Conservation (phyloP, 306 rosid species). For the Pyrus communis region DNA sequence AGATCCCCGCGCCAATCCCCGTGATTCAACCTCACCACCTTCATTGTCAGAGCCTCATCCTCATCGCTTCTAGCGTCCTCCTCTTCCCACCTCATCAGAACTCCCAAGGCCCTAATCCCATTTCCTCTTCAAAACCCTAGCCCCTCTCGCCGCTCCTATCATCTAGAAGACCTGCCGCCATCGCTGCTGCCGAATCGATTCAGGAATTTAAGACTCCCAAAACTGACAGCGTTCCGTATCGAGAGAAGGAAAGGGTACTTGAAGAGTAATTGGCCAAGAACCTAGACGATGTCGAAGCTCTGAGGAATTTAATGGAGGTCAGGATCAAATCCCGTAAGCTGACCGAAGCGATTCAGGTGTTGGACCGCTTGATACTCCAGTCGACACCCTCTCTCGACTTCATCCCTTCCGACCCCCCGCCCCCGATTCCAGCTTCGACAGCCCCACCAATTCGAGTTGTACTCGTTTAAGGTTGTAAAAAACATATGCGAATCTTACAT, state of each 20-base stretch:
- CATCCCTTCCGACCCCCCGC: too few species aligned
- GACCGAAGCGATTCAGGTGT: slow-evolving; percentile 39
- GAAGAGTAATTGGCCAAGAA: slow-evolving; percentile 35
- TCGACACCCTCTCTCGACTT: too few species aligned
- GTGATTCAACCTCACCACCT: slow-evolving; percentile 17
- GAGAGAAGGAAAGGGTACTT: slow-evolving; percentile 33
- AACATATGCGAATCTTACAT: too few species aligned
- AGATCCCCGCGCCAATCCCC: slow-evolving; percentile 17
- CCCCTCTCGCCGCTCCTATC: slow-evolving; percentile 28
- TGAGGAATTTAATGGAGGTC: slow-evolving; percentile 44
- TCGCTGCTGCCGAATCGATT: slow-evolving; percentile 27
- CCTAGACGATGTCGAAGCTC: slow-evolving; percentile 41
- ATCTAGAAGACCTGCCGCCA: slow-evolving; percentile 37
- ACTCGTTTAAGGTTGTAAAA: too few species aligned
- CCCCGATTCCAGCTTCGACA: too few species aligned
- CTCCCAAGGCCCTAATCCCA: slow-evolving; percentile 24
- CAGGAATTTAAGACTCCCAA: not conserved
- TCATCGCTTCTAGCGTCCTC: slow-evolving; percentile 1
- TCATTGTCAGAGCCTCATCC: slow-evolving; percentile 35
- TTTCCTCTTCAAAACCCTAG: slow-evolving; percentile 27
- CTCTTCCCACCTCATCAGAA: slow-evolving; percentile 4
- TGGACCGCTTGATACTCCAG: slow-evolving; percentile 36
- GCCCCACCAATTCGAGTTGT: too few species aligned
- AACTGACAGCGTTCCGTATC: slow-evolving; percentile 1
- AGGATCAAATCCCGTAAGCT: slow-evolving; percentile 42